These are phyloP conservation scores for Priceomyces melissophilus DNA, from an alignment of 805 yeast species.

Conservation along the genomic window DNA sequence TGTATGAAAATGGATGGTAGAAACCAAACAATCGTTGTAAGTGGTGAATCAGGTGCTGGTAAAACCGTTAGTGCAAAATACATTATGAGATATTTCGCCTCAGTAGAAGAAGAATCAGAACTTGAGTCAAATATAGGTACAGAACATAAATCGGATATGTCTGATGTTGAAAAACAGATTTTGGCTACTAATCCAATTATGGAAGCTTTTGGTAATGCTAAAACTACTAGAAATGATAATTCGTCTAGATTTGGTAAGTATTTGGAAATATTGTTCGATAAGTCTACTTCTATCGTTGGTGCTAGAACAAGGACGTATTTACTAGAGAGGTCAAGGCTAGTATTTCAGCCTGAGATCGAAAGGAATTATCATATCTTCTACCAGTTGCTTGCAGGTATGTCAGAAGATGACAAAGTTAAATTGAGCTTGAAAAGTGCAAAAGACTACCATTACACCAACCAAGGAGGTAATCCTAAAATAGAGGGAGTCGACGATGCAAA, in stretches of 20 bases:
- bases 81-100: constrained; percentile 95
- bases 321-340: constrained; percentile 90
- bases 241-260: constrained; percentile 98
- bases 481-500: constrained; percentile 76
- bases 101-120: constrained; percentile 62
- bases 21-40: constrained; percentile 93
- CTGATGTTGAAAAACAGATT: constrained; percentile 89
- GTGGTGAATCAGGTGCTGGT: constrained; percentile 99
- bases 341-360: constrained; percentile 86
- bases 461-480: constrained; percentile 76
- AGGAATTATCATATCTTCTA: constrained; percentile 95
- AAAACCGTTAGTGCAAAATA: constrained; percentile 96
- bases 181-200: constrained; percentile 95
- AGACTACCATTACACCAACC: constrained; percentile 79
- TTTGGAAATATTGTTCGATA: constrained; percentile 82
- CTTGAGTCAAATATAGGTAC: constrained; percentile 30
- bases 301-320: constrained; percentile 91
- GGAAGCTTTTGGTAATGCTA: constrained; percentile 99
- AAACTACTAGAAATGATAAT: constrained; percentile 94
- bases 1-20: constrained; percentile 83
- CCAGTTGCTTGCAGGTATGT: constrained; percentile 77
- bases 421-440: constrained; percentile 62
- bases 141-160: constrained; percentile 59
- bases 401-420: constrained; percentile 49
- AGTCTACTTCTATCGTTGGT: constrained; percentile 76